These are phyloP conservation scores for Paracamarosporium sp. DNA, from an alignment of 2,329 filamentous ascomycete species.

Conservation along the genomic window DNA sequence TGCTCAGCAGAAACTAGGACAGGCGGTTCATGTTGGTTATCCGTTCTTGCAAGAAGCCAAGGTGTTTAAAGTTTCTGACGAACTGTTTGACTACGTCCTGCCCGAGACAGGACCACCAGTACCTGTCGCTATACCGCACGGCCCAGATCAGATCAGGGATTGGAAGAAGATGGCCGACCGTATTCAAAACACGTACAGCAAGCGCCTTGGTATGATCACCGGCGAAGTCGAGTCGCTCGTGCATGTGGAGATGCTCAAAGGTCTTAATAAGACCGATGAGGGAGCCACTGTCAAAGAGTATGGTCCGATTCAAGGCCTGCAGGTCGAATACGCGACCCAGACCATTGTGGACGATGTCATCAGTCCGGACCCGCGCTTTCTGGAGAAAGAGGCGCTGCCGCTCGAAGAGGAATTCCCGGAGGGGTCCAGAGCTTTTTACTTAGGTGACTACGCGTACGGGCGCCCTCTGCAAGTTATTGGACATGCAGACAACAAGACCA, in stretches of 20 bases:
- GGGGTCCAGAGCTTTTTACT: conserved; percentile 85
- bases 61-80: conserved; percentile 86
- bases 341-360: conserved; percentile 87
- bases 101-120: conserved; percentile 67
- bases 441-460: conserved; percentile 92
- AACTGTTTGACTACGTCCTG: conserved; percentile 86
- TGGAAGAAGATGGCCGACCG: conserved; percentile 84
- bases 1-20: conserved; percentile 81
- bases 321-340: conserved; percentile 90
- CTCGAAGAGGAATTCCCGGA: conserved; percentile 91
- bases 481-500: conserved; percentile 76
- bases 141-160: conserved; percentile 76
- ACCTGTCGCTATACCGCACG: conserved; percentile 73
- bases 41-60: conserved; percentile 95
- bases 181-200: conserved; percentile 88
- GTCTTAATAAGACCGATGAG: conserved; percentile 86
- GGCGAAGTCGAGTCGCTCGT: conserved; percentile 87
- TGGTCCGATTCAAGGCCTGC: conserved; percentile 80
- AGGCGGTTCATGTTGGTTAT: conserved; percentile 89
- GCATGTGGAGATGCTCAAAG: conserved; percentile 92
- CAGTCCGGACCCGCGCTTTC: conserved; percentile 90
- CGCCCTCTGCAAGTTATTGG: conserved; percentile 83
- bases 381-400: conserved; percentile 85
- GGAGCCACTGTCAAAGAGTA: conserved; percentile 95
- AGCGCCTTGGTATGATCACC: conserved; percentile 85